These are phyloP conservation scores for Galeopsis tetrahit DNA, from an alignment of 257 asterid species.

Conservation along the genomic window DNA sequence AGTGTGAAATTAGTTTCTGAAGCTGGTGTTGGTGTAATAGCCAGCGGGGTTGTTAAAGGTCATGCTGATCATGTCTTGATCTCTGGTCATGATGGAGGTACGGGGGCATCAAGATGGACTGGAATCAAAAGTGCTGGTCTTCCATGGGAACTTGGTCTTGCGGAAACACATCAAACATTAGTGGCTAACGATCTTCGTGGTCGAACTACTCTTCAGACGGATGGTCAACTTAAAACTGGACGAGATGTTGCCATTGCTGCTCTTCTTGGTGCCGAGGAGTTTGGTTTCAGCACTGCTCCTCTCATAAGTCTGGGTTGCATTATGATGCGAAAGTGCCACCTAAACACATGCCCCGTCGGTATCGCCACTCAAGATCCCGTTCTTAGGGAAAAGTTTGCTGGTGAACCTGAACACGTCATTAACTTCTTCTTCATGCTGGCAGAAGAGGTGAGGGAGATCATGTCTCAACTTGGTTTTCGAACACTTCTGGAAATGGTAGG, in stretches of 20 bases:
- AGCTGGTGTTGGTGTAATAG: conserved; percentile 99
- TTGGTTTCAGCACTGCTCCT: conserved; percentile 99
- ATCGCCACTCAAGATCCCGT: conserved; percentile 99
- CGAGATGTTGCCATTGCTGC: conserved; percentile 97
- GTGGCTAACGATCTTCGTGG: conserved; percentile 99
- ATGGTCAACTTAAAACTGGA: conserved; percentile 98
- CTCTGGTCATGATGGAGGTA: conserved; percentile 99
- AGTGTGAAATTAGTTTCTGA: conserved; percentile 99
- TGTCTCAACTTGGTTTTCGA: conserved; percentile 91
- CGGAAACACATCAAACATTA: conserved; percentile 97
- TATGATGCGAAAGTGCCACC: conserved; percentile 99
- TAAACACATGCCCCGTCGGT: conserved; percentile 98
- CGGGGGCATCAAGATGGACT: conserved; percentile 99
- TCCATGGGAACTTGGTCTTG: conserved; percentile 99
- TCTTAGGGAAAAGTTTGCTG: conserved; percentile 92
- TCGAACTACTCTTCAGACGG: conserved; percentile 90
- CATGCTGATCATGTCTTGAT: conserved; percentile 97
- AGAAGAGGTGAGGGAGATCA: conserved; percentile 91
- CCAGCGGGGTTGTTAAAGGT: conserved; percentile 98
- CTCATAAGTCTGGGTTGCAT: conserved; percentile 96
- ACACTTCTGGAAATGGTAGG: conserved; percentile 92
- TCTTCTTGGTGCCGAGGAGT: conserved; percentile 99
- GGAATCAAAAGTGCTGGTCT: conserved; percentile 99
- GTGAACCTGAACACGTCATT: conserved; percentile 97
- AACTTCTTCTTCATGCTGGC: conserved; percentile 99